A percentile compares a stretch with the other conserved stretches of the same genome.
These are phyloP conservation scores for Ormosia emarginata DNA, from an alignment of 306 rosid species.

Conservation along the genomic window DNA sequence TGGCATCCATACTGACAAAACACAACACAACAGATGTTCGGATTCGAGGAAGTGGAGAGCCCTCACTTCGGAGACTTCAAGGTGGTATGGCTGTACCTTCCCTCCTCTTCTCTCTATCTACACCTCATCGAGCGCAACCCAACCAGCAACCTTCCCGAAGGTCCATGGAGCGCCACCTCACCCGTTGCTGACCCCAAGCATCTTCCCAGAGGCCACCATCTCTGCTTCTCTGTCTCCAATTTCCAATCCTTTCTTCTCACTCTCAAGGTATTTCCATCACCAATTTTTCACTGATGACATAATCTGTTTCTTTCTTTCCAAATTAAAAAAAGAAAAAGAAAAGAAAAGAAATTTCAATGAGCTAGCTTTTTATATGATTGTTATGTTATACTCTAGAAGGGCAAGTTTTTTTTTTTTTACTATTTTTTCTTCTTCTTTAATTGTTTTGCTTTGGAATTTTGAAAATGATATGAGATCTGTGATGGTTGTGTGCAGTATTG, in stretches of 20 bases:
- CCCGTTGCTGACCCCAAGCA: slow-evolving; percentile 63
- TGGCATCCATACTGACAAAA: too few relatives aligned
- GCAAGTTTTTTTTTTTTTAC: neutral
- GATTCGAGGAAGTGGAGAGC: slow-evolving; percentile 68
- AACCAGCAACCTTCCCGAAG: slow-evolving; percentile 61
- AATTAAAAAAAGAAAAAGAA: too few relatives aligned
- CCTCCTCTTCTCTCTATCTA: slow-evolving; percentile 41
- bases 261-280: slow-evolving; percentile 46
- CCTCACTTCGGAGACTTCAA: slow-evolving; percentile 62
- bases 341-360: too few relatives aligned
- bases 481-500: neutral
- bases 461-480: neutral
- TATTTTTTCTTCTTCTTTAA: too few relatives aligned
- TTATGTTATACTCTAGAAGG: too few relatives aligned
- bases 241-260: slow-evolving; percentile 46
- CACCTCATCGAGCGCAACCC: slow-evolving; percentile 78
- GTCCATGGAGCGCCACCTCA: slow-evolving; percentile 71
- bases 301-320: too few relatives aligned
- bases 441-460: neutral
- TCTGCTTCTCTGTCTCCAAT: slow-evolving; percentile 77
- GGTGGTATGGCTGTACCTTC: slow-evolving; percentile 66
- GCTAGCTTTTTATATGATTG: too few relatives aligned
- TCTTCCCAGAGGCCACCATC: slow-evolving; percentile 84
- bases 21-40: slow-evolving; percentile 53
- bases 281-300: too few relatives aligned